Percentiles rank a stretch among this genome's conserved stretches.
Conservation (phyloP, 2,329 filamentous ascomycete species). For the Phialemonium atrogriseum region DNA sequence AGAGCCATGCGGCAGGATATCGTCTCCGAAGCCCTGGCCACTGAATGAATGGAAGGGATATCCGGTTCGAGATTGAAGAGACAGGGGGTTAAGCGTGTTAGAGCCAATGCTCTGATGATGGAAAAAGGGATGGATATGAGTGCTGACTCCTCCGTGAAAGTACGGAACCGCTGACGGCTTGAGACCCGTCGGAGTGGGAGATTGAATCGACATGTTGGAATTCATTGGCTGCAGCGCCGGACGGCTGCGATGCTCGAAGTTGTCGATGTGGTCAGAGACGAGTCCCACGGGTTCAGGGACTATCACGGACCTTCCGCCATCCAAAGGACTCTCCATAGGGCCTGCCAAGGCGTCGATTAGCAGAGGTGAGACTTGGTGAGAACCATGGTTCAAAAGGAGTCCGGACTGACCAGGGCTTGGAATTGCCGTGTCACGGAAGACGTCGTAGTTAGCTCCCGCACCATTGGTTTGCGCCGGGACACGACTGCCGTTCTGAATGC, state of each 20-base stretch:
- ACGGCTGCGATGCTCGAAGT: constrained; percentile 12
- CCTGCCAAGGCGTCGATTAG: too few species aligned
- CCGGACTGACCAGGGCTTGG: constrained; percentile 8
- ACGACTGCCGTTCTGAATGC: constrained; percentile 4
- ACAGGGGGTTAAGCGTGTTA: too few species aligned
- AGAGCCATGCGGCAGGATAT: too few species aligned
- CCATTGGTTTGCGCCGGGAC: constrained; percentile 7
- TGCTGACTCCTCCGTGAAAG: too few species aligned
- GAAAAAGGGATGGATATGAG: too few species aligned
- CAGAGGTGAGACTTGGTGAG: too few species aligned
- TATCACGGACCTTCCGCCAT: constrained; percentile 10
- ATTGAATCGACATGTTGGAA: constrained; percentile 6
- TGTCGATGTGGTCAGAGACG: constrained; percentile 8
- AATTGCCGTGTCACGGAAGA: constrained; percentile 15
- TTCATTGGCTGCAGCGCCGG: constrained; percentile 12
- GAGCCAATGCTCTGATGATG: too few species aligned
- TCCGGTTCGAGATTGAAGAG: too few species aligned
- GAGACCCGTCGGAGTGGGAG: background rate
- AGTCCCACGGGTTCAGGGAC: background rate
- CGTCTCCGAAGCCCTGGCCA: too few species aligned
- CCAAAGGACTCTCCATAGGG: constrained; percentile 9
- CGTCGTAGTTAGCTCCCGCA: constrained; percentile 11
- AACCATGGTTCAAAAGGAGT: too few species aligned
- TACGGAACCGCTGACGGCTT: too few species aligned
- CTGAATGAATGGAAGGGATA: too few species aligned